Evolutionary conservation across 78 protist species (phyloP).

Genomic region (Dictyostelium capitatum): DNA sequence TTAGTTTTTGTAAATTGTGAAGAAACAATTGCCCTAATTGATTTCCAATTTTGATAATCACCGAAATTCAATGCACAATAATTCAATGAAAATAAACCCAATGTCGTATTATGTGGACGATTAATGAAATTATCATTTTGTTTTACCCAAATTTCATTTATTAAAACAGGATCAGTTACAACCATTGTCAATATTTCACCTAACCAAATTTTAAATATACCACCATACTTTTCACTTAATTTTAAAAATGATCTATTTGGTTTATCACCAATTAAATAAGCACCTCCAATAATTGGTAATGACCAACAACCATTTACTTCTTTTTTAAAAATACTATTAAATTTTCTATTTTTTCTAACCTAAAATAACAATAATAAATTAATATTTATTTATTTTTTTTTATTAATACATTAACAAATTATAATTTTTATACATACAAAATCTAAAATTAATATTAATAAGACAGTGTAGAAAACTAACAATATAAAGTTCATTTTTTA

Average conservation of each 20-base stretch:
- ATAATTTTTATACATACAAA: too few relatives aligned
- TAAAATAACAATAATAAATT: neutral
- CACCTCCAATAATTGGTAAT: neutral
- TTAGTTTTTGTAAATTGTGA: constrained; percentile 47
- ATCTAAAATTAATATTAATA: too few relatives aligned
- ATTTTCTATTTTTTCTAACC: neutral
- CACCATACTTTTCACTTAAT: constrained; percentile 26
- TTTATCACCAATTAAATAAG: neutral
- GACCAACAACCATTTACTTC: neutral
- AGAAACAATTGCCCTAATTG: neutral
- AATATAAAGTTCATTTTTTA: too few relatives aligned
- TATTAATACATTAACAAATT: too few relatives aligned
- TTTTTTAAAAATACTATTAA: neutral
- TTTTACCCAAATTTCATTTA: neutral
- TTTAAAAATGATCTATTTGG: neutral
- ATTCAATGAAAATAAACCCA: neutral
- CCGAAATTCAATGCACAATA: neutral
- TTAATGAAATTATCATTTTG: neutral
- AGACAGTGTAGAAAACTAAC: too few relatives aligned
- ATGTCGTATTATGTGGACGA: neutral
- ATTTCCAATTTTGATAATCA: neutral
- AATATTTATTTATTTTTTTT: too few relatives aligned
- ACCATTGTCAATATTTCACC: constrained; percentile 34
- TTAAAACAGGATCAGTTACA: constrained; percentile 18
- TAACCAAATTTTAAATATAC: constrained; percentile 15